Evolutionary conservation across 805 yeast genomes (phyloP).

Genomic region (Wickerhamiella brachini): DNA sequence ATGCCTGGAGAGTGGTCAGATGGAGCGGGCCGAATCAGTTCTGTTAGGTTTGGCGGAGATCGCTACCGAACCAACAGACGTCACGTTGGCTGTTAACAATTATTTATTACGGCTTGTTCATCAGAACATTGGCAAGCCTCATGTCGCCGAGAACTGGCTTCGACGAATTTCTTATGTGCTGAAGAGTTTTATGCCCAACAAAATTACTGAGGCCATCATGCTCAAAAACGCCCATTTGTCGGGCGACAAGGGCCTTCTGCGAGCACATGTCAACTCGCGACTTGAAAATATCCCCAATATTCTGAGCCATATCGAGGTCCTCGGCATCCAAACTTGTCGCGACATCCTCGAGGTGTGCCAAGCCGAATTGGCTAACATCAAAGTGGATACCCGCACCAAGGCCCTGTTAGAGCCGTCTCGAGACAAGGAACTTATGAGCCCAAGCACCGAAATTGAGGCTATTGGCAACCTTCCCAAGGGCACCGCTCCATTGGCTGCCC

Average conservation of each 20-base stretch:
- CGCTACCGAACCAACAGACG: conserved; percentile 30
- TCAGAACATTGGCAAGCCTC: conserved; percentile 28
- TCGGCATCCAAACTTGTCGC: conserved; percentile 35
- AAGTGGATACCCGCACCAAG: not conserved
- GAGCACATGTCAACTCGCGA: conserved; percentile 15
- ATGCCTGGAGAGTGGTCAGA: conserved; percentile 50
- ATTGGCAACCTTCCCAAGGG: not conserved
- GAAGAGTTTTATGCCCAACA: conserved; percentile 31
- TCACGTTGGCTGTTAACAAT: conserved; percentile 55
- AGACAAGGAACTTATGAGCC: not conserved
- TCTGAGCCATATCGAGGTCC: conserved; percentile 37
- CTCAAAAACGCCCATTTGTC: conserved; percentile 31
- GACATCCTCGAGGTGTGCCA: conserved; percentile 22
- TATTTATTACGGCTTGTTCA: conserved; percentile 35
- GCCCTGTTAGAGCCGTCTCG: not conserved
- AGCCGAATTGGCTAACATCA: conserved; percentile 16
- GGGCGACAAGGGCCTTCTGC: conserved; percentile 9
- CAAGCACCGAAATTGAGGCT: not conserved
- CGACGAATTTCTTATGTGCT: conserved; percentile 23
- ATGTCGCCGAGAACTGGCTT: conserved; percentile 34
- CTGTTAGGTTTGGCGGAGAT: conserved; percentile 46
- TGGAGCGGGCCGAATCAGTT: conserved; percentile 55
- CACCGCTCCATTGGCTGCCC: conserved; percentile 6
- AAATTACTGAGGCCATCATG: conserved; percentile 47
- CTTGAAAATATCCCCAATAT: conserved; percentile 20